A percentile compares a stretch with the other conserved stretches of the same genome.
Evolutionary conservation across 2,329 filamentous ascomycete species (phyloP).

Genomic region (Fusarium transvaalense): DNA sequence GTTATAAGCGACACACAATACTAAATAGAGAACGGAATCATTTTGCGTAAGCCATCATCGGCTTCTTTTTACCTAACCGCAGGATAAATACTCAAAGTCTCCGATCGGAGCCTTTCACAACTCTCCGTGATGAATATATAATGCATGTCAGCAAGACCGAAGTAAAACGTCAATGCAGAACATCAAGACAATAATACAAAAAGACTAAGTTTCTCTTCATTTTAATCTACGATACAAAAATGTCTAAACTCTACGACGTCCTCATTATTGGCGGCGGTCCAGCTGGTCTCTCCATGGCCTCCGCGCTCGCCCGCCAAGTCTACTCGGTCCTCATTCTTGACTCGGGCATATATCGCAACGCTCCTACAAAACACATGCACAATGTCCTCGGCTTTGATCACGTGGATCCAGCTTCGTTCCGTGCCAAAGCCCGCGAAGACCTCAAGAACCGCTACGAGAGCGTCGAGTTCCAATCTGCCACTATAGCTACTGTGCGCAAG

Average conservation of each 20-base stretch:
- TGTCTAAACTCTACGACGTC: constrained; percentile 58
- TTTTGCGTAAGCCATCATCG: not conserved
- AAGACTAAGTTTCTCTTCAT: not conserved
- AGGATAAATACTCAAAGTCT: constrained; percentile 36
- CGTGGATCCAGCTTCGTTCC: constrained; percentile 51
- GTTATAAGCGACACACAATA: fast-evolving
- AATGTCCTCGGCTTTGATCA: constrained; percentile 58
- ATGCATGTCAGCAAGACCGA: not conserved
- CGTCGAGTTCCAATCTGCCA: constrained; percentile 51
- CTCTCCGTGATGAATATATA: constrained; percentile 32
- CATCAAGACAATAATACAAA: not conserved
- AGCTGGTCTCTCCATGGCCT: constrained; percentile 62
- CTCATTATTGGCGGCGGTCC: constrained; percentile 67
- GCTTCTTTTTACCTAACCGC: constrained; percentile 1
- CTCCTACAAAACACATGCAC: constrained; percentile 62
- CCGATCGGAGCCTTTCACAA: constrained; percentile 42
- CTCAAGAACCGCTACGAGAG: constrained; percentile 53
- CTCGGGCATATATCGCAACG: constrained; percentile 64
- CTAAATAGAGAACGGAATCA: not conserved
- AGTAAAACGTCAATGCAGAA: not conserved
- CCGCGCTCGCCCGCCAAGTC: constrained; percentile 62
- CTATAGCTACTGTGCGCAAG: constrained; percentile 48
- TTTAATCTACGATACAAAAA: not conserved
- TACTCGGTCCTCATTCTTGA: constrained; percentile 64
- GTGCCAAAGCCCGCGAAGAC: constrained; percentile 52